These are phyloP conservation scores for Phytophthora cryptogea DNA, from an alignment of 352 stramenopile genomes.

Conservation along the genomic window DNA sequence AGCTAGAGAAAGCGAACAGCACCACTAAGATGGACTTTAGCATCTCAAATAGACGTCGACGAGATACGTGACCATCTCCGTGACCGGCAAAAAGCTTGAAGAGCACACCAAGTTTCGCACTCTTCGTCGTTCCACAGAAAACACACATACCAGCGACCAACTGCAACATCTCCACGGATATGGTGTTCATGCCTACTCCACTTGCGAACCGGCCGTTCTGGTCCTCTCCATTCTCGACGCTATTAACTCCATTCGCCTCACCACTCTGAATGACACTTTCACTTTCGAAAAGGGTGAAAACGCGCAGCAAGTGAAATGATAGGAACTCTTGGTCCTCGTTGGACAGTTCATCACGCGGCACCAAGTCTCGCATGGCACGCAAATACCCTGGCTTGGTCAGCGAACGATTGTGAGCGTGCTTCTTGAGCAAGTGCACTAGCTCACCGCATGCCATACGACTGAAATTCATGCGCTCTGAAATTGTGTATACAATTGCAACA, in stretches of 20 bases:
- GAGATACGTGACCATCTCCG: constrained; percentile 62
- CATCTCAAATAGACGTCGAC: constrained; percentile 80
- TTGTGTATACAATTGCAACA: constrained; percentile 87
- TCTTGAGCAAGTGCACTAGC: constrained; percentile 72
- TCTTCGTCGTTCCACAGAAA: constrained; percentile 95
- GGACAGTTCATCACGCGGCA: constrained; percentile 67
- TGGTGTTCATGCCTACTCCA: constrained; percentile 40
- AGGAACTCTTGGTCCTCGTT: constrained; percentile 90
- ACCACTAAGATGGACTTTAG: constrained; percentile 82
- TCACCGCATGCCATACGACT: constrained; percentile 67
- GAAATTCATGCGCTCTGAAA: constrained; percentile 86
- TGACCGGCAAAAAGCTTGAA: constrained; percentile 85
- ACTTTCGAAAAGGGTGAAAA: constrained; percentile 85
- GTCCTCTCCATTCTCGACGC: constrained; percentile 25
- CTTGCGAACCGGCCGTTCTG: constrained; percentile 22
- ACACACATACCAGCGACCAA: constrained; percentile 89
- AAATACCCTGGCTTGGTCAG: constrained; percentile 80
- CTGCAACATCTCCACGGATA: constrained; percentile 76
- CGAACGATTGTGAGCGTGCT: constrained; percentile 63
- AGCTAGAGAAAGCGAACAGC: constrained; percentile 86
- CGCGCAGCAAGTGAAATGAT: constrained; percentile 83
- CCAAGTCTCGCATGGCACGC: constrained; percentile 75
- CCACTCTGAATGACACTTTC: constrained; percentile 57
- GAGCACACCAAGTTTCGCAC: constrained; percentile 90
- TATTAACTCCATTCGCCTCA: constrained; percentile 35